Evolutionary conservation across 176 grass and related monocot species (phyloP), one percentile per base, ranked within the genome.

Genomic region (Aegilops umbellulata): DNA sequence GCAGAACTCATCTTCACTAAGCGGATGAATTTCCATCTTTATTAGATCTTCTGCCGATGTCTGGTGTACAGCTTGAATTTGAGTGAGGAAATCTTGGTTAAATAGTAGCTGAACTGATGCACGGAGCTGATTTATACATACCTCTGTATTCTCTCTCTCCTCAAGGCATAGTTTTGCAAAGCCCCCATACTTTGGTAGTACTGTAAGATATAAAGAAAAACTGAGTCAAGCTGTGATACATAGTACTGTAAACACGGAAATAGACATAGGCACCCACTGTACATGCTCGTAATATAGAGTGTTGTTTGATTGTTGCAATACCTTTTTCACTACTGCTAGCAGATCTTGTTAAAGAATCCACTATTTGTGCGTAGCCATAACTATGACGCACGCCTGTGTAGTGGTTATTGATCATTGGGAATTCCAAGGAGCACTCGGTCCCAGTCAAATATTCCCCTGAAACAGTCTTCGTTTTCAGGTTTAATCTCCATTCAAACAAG

Each of bases 401-500:
- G 8, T 78, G 49, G 39, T 90, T 76, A 72, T 90, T 84, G 77
- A 90, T 92, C 42, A 81, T 26, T 10, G 91, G 87, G 26, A 92
- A 92, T 65, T 92, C 87, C 34, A 90, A 23, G 1, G 87, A 90
- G 39, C 35, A 38, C 16, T 90, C 71, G 30, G 82, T 86, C 61
- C 87, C 87, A 39, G 70, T 84, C 58, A 90, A 70, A 71, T 92
- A 87, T 44, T 77, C 14, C 77, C 87, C 91, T 60, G 81, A 81
- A 61, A 81, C 53, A 73, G 69, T 60, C 23, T 69, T 80, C 78
- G 91, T 92, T 82, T 78, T 77, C 55, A 87, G 13, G 64, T 92
- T 90, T 74, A 92, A 69, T 66, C 91, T 92, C 91, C 91, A 92
- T 32, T 87, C 39, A 20, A 87, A 90, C 69, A 85, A 30, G 25